A percentile compares a stretch with the other conserved stretches of the same genome.
Conservation (phyloP, 2,329 filamentous ascomycete genomes). For the Trichoderma sp. region DNA sequence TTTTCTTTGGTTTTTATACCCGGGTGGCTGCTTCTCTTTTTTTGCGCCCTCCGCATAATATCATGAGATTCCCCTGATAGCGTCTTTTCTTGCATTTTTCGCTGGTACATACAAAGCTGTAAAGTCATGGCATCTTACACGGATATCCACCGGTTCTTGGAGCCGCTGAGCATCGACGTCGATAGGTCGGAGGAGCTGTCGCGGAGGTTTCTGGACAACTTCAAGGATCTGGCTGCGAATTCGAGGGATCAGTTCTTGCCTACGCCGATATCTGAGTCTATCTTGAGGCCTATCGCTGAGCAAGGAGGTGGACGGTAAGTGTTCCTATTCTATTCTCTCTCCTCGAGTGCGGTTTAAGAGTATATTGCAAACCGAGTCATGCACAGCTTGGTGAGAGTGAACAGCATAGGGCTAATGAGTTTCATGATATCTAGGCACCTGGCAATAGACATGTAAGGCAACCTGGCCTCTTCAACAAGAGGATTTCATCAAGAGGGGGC, state of each 20-base stretch:
- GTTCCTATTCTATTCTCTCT: not conserved
- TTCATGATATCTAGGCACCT: constrained; percentile 48
- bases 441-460: constrained; percentile 65
- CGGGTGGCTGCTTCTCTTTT: not conserved
- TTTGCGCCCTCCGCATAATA: not conserved
- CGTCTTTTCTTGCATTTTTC: not conserved
- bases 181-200: constrained; percentile 50
- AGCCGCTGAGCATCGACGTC: constrained; percentile 52
- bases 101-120: not conserved
- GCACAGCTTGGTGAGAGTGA: not conserved
- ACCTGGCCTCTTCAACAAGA: not conserved
- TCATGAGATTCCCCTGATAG: constrained; percentile 16
- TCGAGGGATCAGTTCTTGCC: constrained; percentile 59
- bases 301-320: constrained; percentile 52
- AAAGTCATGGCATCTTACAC: constrained; percentile 29
- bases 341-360: not conserved
- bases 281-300: constrained; percentile 51
- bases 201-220: constrained; percentile 48
- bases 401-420: constrained; percentile 18
- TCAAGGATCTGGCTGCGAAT: constrained; percentile 52
- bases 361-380: not conserved
- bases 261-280: constrained; percentile 62
- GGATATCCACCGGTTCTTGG: constrained; percentile 48
- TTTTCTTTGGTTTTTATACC: not conserved
- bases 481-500: not conserved